Conservation (phyloP, 495 filamentous ascomycete genomes). For the Tirmania nivea region DNA sequence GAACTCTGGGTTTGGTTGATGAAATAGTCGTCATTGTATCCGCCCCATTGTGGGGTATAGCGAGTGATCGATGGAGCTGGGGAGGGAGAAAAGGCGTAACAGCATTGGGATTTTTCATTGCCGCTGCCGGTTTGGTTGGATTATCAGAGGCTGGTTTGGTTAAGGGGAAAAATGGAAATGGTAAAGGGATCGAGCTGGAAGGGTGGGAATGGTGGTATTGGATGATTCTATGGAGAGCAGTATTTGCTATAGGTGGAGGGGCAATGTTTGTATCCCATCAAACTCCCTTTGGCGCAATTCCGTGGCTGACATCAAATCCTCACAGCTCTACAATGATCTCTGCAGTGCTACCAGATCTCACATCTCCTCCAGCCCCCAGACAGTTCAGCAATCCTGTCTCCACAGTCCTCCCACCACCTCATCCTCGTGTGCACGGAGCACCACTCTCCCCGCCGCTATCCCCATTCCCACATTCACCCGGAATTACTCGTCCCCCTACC, state of each 20-base stretch:
- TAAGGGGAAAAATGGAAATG: neutral
- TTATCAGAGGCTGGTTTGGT: neutral
- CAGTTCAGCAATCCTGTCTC: neutral
- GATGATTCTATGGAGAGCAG: slow-evolving; percentile 59
- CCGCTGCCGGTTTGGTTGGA: slow-evolving; percentile 43
- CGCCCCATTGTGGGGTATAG: slow-evolving; percentile 74
- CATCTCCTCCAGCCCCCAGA: slow-evolving; percentile 18
- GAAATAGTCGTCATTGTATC: slow-evolving; percentile 78
- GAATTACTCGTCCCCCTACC: slow-evolving; percentile 2
- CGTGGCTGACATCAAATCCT: neutral
- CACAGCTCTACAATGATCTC: slow-evolving; percentile 81
- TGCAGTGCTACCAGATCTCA: slow-evolving; percentile 74
- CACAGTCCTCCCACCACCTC: slow-evolving; percentile 1
- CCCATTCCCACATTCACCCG: too few relatives aligned
- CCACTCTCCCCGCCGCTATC: too few relatives aligned
- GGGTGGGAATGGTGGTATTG: slow-evolving; percentile 19
- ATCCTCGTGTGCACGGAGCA: slow-evolving; percentile 3
- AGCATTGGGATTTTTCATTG: slow-evolving; percentile 55
- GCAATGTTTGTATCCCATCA: slow-evolving; percentile 36
- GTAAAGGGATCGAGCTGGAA: neutral
- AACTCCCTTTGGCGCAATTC: neutral
- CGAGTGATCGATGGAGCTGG: slow-evolving; percentile 40
- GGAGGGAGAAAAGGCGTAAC: slow-evolving; percentile 41
- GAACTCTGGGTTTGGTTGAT: slow-evolving; percentile 87
- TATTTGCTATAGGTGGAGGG: slow-evolving; percentile 78